Base-by-base conservation (phyloP, 2,329 filamentous ascomycete species). In the Fusarium sambucinum region DNA sequence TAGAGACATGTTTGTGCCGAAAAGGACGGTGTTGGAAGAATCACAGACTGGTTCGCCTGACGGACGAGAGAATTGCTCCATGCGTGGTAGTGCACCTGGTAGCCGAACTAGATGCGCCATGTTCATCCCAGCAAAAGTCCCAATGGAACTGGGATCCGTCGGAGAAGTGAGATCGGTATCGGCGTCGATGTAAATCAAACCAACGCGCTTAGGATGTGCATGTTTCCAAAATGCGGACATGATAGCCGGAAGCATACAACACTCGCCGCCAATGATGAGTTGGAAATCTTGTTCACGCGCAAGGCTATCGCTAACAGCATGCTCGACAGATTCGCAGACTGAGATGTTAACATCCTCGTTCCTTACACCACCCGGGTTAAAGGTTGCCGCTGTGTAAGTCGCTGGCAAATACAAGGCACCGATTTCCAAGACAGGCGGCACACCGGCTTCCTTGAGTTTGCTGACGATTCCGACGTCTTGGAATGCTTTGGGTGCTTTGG, bases 151-250 rank as follows among this genome's bases (percentile, higher is more conserved):
- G 12, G 57, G 25, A 5, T 73, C 68, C 2, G 48, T 59, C 5
- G 70, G 68, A 8, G 70, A 73, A 4, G 56, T 47, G 25, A 73
- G 50, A 1, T 72, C 70, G 1, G 70, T 72, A 41, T 73, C 68
- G 1, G 68, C 70, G 16, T 73, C 70, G 27, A 73, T 73, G 3
- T 73, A 73, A 57, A 71, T 41, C 29, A 73, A 54, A 17, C 70
- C 70, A 16, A 73, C 52, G 1, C 59, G 65, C 8, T 52, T 30
- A 1, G 56, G 21, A 6, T 44, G 54, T 6, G 59, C 63, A 12
- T 55, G 51, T 25, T 52, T n/a, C 69, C 66, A 70, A 17, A 69
- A 57, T 1, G 68, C 44, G 0, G 56, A 59, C 6, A 71, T 41
- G 14, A 71, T 68, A 35, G 55, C 68, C 0, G 68, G 69, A 2